Conservation (phyloP, 2,329 filamentous ascomycete genomes). For the Camillea tinctor region DNA sequence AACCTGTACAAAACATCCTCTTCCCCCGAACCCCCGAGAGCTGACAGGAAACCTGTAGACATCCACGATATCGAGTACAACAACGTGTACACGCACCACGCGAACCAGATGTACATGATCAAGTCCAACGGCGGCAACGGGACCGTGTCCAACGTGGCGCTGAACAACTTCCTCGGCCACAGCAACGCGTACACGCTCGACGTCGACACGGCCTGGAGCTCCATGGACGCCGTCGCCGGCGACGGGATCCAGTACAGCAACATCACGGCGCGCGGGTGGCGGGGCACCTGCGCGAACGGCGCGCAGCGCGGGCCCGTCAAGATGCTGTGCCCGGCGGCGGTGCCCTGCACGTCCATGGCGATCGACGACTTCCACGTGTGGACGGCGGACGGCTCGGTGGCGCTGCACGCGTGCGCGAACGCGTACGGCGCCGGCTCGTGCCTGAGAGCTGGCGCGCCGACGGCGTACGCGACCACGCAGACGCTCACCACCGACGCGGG, state of each 20-base stretch:
- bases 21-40: no score
- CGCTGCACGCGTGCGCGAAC: conserved; percentile 43
- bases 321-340: conserved; percentile 47
- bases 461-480: conserved; percentile 17
- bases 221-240: conserved; percentile 41
- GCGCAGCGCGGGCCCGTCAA: conserved; percentile 51
- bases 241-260: conserved; percentile 52
- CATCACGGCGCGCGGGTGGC: conserved; percentile 56
- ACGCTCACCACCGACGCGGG: conserved; percentile 14
- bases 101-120: conserved; percentile 64
- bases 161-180: conserved; percentile 61
- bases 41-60: conserved; percentile 22
- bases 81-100: conserved; percentile 58
- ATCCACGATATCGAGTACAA: conserved; percentile 53
- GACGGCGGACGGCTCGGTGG: conserved; percentile 41
- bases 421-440: conserved; percentile 21
- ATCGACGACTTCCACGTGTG: conserved; percentile 53
- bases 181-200: conserved; percentile 57
- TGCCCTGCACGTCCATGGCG: conserved; percentile 52
- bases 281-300: conserved; percentile 51
- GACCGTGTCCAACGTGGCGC: conserved; percentile 46
- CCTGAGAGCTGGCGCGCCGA: conserved; percentile 9
- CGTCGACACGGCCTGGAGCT: conserved; percentile 53
- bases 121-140: conserved; percentile 59
- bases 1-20: background rate